Evolutionary conservation across 352 stramenopile genomes (phyloP).

Genomic region (Pythium vanterpoolii): DNA sequence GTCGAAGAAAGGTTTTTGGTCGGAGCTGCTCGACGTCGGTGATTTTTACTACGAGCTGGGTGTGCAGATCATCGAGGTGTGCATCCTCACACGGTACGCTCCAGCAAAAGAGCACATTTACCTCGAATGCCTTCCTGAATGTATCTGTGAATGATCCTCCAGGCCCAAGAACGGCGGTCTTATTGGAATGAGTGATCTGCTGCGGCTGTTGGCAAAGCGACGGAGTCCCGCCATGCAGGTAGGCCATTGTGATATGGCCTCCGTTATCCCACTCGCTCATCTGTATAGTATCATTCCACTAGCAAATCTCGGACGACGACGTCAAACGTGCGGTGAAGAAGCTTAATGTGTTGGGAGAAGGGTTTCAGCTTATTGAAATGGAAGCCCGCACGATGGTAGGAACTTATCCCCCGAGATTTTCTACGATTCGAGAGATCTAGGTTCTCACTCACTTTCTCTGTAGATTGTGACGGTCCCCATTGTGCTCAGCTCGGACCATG

Average conservation of each 20-base stretch:
- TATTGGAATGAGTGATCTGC: slow-evolving; percentile 77
- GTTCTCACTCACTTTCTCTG: not conserved
- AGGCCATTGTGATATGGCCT: not conserved
- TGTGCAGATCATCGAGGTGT: slow-evolving; percentile 98
- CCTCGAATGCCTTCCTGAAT: not conserved
- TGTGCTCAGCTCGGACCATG: slow-evolving; percentile 94
- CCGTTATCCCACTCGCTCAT: not conserved
- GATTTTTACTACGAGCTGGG: slow-evolving; percentile 99
- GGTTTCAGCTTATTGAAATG: slow-evolving; percentile 93
- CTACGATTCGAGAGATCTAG: not conserved
- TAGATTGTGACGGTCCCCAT: slow-evolving; percentile 94
- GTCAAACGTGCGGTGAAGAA: slow-evolving; percentile 94
- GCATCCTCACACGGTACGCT: slow-evolving; percentile 87
- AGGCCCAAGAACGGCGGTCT: slow-evolving; percentile 83
- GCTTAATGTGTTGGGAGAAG: slow-evolving; percentile 91
- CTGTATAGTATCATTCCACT: not conserved
- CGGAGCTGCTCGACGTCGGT: slow-evolving; percentile 94
- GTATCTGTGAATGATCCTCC: not conserved
- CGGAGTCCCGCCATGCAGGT: slow-evolving; percentile 58
- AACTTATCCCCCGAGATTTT: slow-evolving; percentile 18
- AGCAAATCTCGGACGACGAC: slow-evolving; percentile 90
- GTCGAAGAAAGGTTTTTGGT: slow-evolving; percentile 98
- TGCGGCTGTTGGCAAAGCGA: slow-evolving; percentile 70
- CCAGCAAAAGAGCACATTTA: not conserved
- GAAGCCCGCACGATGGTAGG: slow-evolving; percentile 88